These are phyloP conservation scores for Endocalyx cinctus DNA, from an alignment of 2,329 filamentous ascomycete genomes.

Conservation along the genomic window DNA sequence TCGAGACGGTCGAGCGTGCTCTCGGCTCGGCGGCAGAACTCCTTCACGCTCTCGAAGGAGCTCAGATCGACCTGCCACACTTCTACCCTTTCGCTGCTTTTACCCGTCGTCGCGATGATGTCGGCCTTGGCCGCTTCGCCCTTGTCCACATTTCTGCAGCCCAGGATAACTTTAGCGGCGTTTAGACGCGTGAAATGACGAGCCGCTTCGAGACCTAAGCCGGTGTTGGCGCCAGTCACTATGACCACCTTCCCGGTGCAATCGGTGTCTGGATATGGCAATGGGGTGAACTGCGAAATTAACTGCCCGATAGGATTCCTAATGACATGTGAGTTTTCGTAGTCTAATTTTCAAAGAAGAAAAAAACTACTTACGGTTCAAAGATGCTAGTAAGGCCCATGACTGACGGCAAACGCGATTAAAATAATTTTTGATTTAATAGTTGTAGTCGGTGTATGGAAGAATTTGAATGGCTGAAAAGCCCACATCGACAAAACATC, in stretches of 20 bases:
- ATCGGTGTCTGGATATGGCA: slow-evolving; percentile 11
- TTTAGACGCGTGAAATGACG: slow-evolving; percentile 35
- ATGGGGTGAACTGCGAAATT: background rate
- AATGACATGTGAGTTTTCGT: too few relatives aligned
- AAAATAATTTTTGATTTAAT: too few relatives aligned
- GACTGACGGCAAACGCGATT: too few relatives aligned
- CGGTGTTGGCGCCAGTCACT: slow-evolving; percentile 39
- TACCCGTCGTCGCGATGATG: slow-evolving; percentile 28
- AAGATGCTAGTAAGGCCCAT: background rate
- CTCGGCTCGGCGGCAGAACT: slow-evolving; percentile 30
- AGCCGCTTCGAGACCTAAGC: slow-evolving; percentile 38
- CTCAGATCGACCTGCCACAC: slow-evolving; percentile 42
- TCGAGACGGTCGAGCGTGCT: slow-evolving; percentile 37
- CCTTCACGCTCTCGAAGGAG: slow-evolving; percentile 30
- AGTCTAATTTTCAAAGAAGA: too few relatives aligned
- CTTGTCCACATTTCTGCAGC: slow-evolving; percentile 33
- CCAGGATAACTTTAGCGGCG: slow-evolving; percentile 38
- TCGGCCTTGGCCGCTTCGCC: slow-evolving; percentile 35
- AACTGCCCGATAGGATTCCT: background rate
- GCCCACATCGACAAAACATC: too few relatives aligned
- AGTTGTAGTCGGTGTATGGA: background rate
- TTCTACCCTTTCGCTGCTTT: slow-evolving; percentile 18
- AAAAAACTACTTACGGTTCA: too few relatives aligned
- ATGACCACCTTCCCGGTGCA: slow-evolving; percentile 33
- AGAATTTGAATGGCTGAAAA: background rate